These are phyloP conservation scores for Ogataea sp. DNA, from an alignment of 805 yeast species.

Conservation along the genomic window DNA sequence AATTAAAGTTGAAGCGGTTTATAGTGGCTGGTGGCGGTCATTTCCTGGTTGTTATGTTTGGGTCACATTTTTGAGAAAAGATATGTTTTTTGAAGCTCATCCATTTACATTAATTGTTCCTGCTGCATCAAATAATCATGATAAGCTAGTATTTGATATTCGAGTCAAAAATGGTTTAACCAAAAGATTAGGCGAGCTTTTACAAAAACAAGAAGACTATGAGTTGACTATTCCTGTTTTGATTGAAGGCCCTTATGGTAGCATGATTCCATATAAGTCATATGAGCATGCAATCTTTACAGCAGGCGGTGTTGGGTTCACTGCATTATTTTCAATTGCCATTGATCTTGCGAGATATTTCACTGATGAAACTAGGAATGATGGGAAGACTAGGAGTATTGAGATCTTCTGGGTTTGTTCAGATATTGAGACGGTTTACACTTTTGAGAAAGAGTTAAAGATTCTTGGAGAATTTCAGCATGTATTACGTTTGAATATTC, in stretches of 20 bases:
- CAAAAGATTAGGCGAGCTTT: constrained; percentile 25
- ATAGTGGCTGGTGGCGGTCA: constrained; percentile 46
- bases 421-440: constrained; percentile 21
- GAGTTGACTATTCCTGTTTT: constrained; percentile 32
- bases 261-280: constrained; percentile 35
- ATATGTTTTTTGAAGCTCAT: constrained; percentile 57
- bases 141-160: constrained; percentile 33
- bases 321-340: constrained; percentile 45
- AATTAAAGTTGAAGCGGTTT: constrained; percentile 39
- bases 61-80: constrained; percentile 37
- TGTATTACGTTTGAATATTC: constrained; percentile 20
- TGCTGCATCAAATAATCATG: constrained; percentile 32
- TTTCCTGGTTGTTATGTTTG: constrained; percentile 59
- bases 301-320: constrained; percentile 62
- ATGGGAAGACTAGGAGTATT: constrained; percentile 14
- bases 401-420: constrained; percentile 23
- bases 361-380: constrained; percentile 20
- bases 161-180: constrained; percentile 51
- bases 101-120: constrained; percentile 52
- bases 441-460: constrained; percentile 22
- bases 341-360: constrained; percentile 27
- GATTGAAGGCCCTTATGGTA: constrained; percentile 60
- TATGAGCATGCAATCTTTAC: constrained; percentile 41
- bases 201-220: constrained; percentile 24
- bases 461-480: constrained; percentile 15